Percentiles rank a stretch among this genome's conserved stretches.
Conservation (phyloP, 768 basidiomycete species). For the Glaciozyma martinii region DNA sequence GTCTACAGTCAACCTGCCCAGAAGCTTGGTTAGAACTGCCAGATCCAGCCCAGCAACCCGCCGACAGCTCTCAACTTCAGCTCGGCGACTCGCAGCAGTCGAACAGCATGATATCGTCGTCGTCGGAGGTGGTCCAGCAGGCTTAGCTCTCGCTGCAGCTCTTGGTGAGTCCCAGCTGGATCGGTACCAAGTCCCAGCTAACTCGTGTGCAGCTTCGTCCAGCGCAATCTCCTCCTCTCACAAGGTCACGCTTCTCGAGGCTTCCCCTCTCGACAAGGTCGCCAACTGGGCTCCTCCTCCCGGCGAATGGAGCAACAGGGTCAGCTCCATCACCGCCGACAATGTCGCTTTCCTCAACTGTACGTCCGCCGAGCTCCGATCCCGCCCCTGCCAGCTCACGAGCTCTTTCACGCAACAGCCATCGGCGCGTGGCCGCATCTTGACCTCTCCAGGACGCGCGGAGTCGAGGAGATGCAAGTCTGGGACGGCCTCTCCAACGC, state of each 20-base stretch:
- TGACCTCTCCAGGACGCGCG: conserved; percentile 56
- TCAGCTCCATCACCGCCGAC: conserved; percentile 71
- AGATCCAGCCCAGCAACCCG: too few relatives aligned
- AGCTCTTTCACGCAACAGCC: background rate
- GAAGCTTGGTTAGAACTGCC: too few relatives aligned
- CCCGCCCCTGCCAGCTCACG: background rate
- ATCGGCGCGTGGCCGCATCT: conserved; percentile 79
- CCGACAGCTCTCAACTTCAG: too few relatives aligned
- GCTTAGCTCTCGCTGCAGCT: conserved; percentile 78
- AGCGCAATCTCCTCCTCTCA: conserved; percentile 48
- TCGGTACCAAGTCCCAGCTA: background rate
- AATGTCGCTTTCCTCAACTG: conserved; percentile 61
- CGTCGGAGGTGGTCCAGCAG: conserved; percentile 88
- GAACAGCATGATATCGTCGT: conserved; percentile 71
- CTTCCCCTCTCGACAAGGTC: conserved; percentile 60
- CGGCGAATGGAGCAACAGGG: conserved; percentile 65
- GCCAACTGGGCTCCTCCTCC: conserved; percentile 55
- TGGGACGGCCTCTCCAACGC: conserved; percentile 88
- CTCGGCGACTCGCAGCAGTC: background rate
- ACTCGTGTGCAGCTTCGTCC: conserved; percentile 43
- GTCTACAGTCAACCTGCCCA: too few relatives aligned
- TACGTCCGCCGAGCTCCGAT: conserved; percentile 35
- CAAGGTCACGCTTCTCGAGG: conserved; percentile 69
- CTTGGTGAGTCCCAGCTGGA: conserved; percentile 51
- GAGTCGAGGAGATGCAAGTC: conserved; percentile 67